Conservation (phyloP, 768 basidiomycete genomes). For the Stropharia rugosoannulata region DNA sequence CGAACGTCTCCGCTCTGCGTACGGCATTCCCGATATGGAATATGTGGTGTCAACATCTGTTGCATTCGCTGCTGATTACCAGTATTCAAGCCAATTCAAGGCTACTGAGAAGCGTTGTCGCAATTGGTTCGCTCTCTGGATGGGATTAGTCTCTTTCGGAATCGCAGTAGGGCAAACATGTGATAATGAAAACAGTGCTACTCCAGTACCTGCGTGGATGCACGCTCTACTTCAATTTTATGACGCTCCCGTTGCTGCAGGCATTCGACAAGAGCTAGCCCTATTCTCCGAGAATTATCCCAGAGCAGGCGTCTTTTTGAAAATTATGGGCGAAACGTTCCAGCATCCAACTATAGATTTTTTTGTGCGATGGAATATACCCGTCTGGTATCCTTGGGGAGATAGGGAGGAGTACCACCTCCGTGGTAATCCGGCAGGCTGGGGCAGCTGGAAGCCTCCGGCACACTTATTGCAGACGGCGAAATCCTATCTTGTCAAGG, state of each 20-base stretch:
- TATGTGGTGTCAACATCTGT: neutral
- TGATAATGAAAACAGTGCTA: neutral
- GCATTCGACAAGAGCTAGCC: neutral
- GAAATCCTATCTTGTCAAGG: neutral
- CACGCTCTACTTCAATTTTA: neutral
- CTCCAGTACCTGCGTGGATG: neutral
- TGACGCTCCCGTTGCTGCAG: neutral
- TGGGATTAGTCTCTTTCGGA: neutral
- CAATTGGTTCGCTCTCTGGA: neutral
- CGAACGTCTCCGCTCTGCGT: neutral
- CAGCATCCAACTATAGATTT: neutral
- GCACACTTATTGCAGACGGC: neutral
- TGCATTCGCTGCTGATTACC: neutral
- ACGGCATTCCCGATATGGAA: neutral
- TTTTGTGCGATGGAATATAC: conserved; percentile 1
- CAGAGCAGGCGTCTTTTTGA: neutral
- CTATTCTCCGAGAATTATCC: neutral
- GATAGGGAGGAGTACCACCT: neutral
- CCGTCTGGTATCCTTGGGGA: conserved; percentile 12
- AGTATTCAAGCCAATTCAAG: neutral
- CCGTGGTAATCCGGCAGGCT: neutral
- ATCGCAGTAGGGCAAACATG: neutral
- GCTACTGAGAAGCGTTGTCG: neutral
- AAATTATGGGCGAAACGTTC: neutral
- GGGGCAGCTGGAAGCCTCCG: neutral